Evolutionary conservation across 192 early-diverging fungal species (phyloP).

Genomic region (Umbelopsis sp.): DNA sequence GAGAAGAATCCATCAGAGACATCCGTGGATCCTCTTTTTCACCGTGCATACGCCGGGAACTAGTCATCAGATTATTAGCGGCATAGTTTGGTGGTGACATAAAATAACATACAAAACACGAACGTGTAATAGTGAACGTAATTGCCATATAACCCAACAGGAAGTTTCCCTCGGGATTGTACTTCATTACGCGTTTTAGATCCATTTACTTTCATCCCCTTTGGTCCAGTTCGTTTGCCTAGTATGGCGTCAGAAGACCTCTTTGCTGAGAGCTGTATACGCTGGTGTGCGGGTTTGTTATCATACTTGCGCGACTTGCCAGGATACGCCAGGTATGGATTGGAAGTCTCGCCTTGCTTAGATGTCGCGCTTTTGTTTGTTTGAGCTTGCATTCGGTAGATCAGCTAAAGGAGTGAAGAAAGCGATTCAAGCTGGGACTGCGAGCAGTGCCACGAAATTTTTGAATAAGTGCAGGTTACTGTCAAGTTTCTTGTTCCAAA

Average conservation of each 20-base stretch:
- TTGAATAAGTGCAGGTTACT: too few species aligned
- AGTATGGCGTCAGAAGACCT: background rate
- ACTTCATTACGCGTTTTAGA: background rate
- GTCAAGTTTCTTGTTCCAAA: too few species aligned
- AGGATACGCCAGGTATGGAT: background rate
- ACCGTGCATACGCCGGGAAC: conserved; percentile 26
- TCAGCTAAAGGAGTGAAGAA: too few species aligned
- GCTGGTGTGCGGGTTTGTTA: background rate
- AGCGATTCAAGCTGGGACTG: too few species aligned
- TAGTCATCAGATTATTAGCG: conserved; percentile 1
- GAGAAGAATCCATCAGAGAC: conserved; percentile 45
- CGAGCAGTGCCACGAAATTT: too few species aligned
- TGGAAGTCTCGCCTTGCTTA: background rate
- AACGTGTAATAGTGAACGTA: conserved; percentile 63
- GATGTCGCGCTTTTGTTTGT: too few species aligned
- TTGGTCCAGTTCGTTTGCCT: too few species aligned
- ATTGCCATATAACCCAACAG: conserved; percentile 51
- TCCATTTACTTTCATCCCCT: too few species aligned
- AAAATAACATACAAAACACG: conserved; percentile 9
- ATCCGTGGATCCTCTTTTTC: conserved; percentile 60
- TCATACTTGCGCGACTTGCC: background rate
- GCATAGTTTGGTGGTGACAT: background rate
- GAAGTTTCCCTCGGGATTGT: background rate
- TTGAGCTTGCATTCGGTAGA: too few species aligned
- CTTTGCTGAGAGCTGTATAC: background rate